Base-by-base conservation (phyloP, 1,139 yeast species). In the Lodderomyces jiufengensis region DNA sequence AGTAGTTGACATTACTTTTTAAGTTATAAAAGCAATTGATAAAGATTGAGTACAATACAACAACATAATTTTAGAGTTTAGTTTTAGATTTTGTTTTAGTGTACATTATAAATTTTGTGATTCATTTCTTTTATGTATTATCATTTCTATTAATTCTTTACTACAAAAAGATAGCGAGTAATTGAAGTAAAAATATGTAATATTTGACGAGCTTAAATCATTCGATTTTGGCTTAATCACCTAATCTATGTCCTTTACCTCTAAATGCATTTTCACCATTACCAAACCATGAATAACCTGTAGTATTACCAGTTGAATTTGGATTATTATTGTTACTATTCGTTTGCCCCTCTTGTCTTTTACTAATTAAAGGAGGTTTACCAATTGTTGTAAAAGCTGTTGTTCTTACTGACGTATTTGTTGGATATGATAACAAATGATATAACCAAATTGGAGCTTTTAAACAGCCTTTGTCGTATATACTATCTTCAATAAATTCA, bases 391-490 rank as follows among this genome's bases (percentile, higher is more conserved):
- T 36, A 36, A 62, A 63, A 2, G 70, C 70, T 0, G 70, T 64
- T 3, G 55, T 46, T 34, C 71, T 47, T 22, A 37, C 45, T 9
- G 63, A 50, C 5, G 47, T 54, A 28, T 52, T 50, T 18, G 36
- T 41, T 1, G 73, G 73, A 39, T 61, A 65, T 18, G 53, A 46
- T 34, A 69, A 53, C 4, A 57, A 15, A 2, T 41, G 47, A 48
- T 67, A 68, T 13, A 70, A 46, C 60, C 63, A 59, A 20, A 41
- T 31, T 2, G 76, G 76, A 1, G 75, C 76, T 42, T 60, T 62
- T 41, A 66, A 59, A 45, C 69, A 66, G 4, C 76, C 76, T 39
- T 54, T 52, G 44, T 70, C 76, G 40, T 63, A 69, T 10, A 66
- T 52, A 5, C 72, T 49, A 41, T 64, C 70, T 3, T 47, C 53